A percentile compares a stretch with the other conserved stretches of the same genome.
Evolutionary conservation across 345 rosid genomes (phyloP).

Genomic region (Heritiera littoralis): DNA sequence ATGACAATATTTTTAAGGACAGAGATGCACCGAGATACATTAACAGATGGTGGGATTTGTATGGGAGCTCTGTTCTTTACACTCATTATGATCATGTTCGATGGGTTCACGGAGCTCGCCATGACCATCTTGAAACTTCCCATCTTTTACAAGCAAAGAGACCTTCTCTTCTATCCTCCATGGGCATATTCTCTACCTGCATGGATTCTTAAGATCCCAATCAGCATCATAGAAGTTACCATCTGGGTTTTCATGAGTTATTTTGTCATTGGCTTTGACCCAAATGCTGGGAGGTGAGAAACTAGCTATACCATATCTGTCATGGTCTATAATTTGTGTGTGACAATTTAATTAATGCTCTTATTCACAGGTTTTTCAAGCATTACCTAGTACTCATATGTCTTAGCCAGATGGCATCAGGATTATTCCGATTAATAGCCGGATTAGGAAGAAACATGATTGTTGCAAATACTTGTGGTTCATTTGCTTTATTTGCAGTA

Average conservation of each 20-base stretch:
- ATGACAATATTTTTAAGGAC: constrained; percentile 70
- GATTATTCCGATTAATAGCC: constrained; percentile 52
- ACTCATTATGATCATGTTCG: constrained; percentile 56
- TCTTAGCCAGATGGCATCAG: constrained; percentile 60
- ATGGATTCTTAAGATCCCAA: constrained; percentile 83
- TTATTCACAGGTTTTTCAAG: constrained; percentile 54
- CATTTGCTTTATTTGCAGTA: constrained; percentile 47
- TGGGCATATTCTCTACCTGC: constrained; percentile 90
- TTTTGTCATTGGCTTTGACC: constrained; percentile 57
- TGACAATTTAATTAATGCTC: constrained; percentile 14
- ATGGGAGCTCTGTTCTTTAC: constrained; percentile 70
- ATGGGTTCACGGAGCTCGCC: constrained; percentile 77
- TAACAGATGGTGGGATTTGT: constrained; percentile 62
- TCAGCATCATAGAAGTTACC: constrained; percentile 55
- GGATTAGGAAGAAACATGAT: constrained; percentile 60
- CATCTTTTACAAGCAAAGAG: constrained; percentile 91
- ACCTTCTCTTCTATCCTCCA: constrained; percentile 75
- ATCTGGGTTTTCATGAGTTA: constrained; percentile 63
- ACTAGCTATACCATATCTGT: neutral
- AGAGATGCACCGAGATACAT: constrained; percentile 61
- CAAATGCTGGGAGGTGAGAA: constrained; percentile 45
- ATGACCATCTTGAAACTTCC: constrained; percentile 78
- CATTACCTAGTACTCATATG: constrained; percentile 49
- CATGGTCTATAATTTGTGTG: neutral
- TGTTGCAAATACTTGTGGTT: constrained; percentile 60